Conservation (phyloP, 164 flowering plant species). For the Magnolia sinica region DNA sequence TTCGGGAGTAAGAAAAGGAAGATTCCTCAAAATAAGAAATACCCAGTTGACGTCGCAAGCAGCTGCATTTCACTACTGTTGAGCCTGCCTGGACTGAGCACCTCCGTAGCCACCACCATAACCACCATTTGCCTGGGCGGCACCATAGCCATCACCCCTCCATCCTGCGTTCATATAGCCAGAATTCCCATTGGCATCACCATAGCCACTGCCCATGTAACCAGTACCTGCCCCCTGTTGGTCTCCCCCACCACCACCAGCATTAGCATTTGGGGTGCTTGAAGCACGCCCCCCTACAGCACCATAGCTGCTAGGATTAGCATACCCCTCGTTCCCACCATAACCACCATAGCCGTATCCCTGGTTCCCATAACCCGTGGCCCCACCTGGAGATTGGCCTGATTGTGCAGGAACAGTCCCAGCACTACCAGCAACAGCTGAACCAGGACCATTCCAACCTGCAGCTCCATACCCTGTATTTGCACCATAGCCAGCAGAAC, state of each 20-base stretch:
- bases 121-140: slow-evolving; percentile 42
- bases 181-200: slow-evolving; percentile 51
- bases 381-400: slow-evolving; percentile 81
- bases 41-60: background rate
- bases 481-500: slow-evolving; percentile 59
- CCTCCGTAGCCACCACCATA: slow-evolving; percentile 72
- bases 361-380: slow-evolving; percentile 67
- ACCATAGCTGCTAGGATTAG: slow-evolving; percentile 52
- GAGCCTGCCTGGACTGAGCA: slow-evolving; percentile 56
- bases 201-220: slow-evolving; percentile 67
- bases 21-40: background rate
- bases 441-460: slow-evolving; percentile 36
- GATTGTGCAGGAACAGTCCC: slow-evolving; percentile 44
- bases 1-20: background rate
- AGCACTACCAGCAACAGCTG: slow-evolving; percentile 38
- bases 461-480: slow-evolving; percentile 27
- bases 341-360: slow-evolving; percentile 80
- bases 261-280: slow-evolving; percentile 41
- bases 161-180: slow-evolving; percentile 63
- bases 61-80: slow-evolving; percentile 44
- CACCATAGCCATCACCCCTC: slow-evolving; percentile 67
- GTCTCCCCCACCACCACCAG: slow-evolving; percentile 42
- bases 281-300: slow-evolving; percentile 60
- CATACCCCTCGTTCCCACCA: slow-evolving; percentile 76
- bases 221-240: slow-evolving; percentile 48